Base-by-base conservation (phyloP, 2,329 filamentous ascomycete species). In the Pseudogymnoascus sp. region DNA sequence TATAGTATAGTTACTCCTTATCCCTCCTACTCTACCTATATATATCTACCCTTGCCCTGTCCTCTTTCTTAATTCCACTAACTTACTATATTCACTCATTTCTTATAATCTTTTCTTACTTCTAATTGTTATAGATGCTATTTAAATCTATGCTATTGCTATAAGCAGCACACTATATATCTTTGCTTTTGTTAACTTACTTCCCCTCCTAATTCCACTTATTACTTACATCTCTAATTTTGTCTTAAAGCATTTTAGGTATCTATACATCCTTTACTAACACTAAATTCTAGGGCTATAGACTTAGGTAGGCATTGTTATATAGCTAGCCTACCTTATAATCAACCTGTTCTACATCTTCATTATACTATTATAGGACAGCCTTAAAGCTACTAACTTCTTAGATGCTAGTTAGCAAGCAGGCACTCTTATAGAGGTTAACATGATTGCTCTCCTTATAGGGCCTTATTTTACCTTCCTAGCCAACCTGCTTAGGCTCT, bases 341-440 rank as follows among this genome's bases (percentile, higher is more conserved):
- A 6, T 35, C 12, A 59, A 62, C 38, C 28, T 35, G 12, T 31
- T 62, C 33, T 62, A 3, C 14, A 12, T 28, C 21, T n/a, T 62
- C 56, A 10, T 1, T 1, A 4, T 38, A 16, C 37, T 38, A 6
- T 38, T n/a, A 6, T 3, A n/a, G 7, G 38, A 42, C 3, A 16
- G 38, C 38, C 38, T 42, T 42, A 11, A 42, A 42, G 38, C 38
- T 3, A 8, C 38, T 8, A 42, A 42, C 8, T 31, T 59, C 25
- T 25, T 25, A 0, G 37, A 62, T 2, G 61, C 37, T 59, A 1
- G 42, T 18, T 3, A 4, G 25, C 61, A 56, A 62, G 63, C 66
- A 10, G 66, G 50, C 16, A 63, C 42, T 25, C 64, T 69, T n/a
- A 42, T 62, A 10, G 21, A 66, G 28, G 65, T 69, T 16, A 69